Percentiles rank a stretch among this genome's conserved stretches.
phyloP scores from a whole-genome alignment of 306 rosid genomes.

The Crotalaria pallida region DNA sequence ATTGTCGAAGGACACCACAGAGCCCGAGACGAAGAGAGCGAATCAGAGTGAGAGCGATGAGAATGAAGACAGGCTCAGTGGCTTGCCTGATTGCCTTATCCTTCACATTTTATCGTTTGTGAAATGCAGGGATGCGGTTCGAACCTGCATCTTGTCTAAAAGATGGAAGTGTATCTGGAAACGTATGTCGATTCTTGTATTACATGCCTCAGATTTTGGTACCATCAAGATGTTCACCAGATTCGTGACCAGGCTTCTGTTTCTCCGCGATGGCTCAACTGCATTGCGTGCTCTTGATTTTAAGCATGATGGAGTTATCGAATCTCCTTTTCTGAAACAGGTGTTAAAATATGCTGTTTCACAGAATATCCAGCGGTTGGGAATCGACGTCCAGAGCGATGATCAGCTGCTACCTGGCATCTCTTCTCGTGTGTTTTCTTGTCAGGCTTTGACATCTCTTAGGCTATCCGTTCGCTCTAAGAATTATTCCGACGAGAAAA shows the following conservation, averaged over 20 bases:
- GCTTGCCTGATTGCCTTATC: conserved; percentile 12
- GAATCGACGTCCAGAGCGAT: background rate
- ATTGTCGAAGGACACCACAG: background rate
- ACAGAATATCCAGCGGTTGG: conserved; percentile 2
- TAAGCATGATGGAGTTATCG: background rate
- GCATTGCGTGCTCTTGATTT: background rate
- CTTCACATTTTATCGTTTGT: conserved; percentile 10
- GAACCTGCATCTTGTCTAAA: conserved; percentile 13
- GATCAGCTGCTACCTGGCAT: background rate
- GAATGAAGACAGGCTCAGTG: conserved; percentile 11
- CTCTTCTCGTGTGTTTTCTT: background rate
- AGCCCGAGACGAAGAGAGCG: background rate
- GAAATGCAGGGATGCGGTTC: background rate
- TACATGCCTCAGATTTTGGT: background rate
- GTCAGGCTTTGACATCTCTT: background rate
- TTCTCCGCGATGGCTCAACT: background rate
- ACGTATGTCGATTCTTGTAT: background rate
- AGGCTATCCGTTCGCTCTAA: background rate
- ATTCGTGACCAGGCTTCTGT: background rate
- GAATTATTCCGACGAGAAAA: background rate
- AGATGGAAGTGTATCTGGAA: conserved; percentile 21
- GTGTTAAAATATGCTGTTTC: conserved; percentile 5
- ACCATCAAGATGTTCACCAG: background rate
- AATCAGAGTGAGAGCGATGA: background rate
- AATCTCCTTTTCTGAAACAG: background rate